Evolutionary conservation across 495 filamentous ascomycete genomes (phyloP), one percentile per base, ranked within the genome.

Genomic region (Daldinia grandis): DNA sequence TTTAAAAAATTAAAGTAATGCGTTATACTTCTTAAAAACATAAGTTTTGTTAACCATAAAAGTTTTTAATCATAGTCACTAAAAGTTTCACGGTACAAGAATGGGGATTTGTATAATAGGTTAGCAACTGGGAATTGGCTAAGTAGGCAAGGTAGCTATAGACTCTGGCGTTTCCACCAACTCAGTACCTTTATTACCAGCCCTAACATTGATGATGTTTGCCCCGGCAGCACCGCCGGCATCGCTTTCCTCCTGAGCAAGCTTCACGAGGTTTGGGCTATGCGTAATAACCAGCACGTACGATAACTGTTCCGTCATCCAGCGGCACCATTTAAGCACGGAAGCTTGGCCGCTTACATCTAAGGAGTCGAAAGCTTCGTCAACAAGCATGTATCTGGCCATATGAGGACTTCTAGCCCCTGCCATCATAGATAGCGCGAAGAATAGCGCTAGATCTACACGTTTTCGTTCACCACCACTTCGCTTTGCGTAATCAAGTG

Each of bases 401-500:
- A 76, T 66, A 47, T 78, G 77, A 27, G 68, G 24, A 28, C 75
- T 73, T 8, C 71, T 58, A 0, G 76, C 71, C 62, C 73, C 63
- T 10, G 59, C 47, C 25, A 78, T 71, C 64, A 76, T 72, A 56
- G 78, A 66, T 9, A 79, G 58, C 1, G 76, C 76, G 37, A 78
- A 78, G 66, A 77, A 78, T 9, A 79, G 71, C 38, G 78, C 78
- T 3, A 79, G 68, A 51, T 79, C 77, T 17, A 77, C 70, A 27
- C 78, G 78, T 53, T 79, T 79, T 1, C 78, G 73, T 65, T 79
- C 76, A 40, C 78, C 78, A 21, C 73, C 69, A 37, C 77, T 79
- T 7, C 72, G 74, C 64, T 79, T 79, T 15, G 64, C 68, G 55
- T 78, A 78, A 15, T 66, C 63, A n/a, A 78, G 60, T 15, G 69